Evolutionary conservation across 73 alveolate species (phyloP).

Genomic region (Paraurostyla sp.): DNA sequence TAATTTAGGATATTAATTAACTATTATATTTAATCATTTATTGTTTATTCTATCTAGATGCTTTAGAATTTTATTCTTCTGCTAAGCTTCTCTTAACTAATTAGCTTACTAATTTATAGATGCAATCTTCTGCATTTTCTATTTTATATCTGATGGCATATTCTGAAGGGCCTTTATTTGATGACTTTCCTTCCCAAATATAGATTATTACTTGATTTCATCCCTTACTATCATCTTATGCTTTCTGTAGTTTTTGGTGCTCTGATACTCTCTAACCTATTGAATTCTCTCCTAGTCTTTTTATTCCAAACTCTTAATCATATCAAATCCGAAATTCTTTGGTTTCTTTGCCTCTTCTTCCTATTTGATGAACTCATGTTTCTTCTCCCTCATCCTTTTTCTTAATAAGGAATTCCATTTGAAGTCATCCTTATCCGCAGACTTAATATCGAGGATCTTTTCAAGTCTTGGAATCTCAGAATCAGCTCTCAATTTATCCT

Average conservation of each 20-base stretch:
- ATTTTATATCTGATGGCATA: not conserved
- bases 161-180: not conserved
- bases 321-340: constrained; percentile 47
- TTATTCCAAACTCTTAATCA: not conserved
- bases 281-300: not conserved
- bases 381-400: constrained; percentile 59
- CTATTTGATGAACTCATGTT: not conserved
- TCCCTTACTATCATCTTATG: constrained; percentile 18
- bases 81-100: not conserved
- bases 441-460: constrained; percentile 37
- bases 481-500: constrained; percentile 39
- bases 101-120: not conserved
- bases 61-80: constrained; percentile 13
- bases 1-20: not conserved
- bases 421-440: constrained; percentile 50
- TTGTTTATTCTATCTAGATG: constrained; percentile 50
- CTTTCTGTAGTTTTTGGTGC: constrained; percentile 13
- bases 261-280: not conserved
- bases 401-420: constrained; percentile 44
- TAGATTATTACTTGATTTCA: constrained; percentile 42
- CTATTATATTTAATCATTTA: constrained; percentile 21
- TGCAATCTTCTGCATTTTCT: constrained; percentile 9
- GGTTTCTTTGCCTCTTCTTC: constrained; percentile 43
- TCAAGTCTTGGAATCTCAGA: constrained; percentile 65
- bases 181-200: constrained; percentile 19